These are phyloP conservation scores for Ceratocystis lukuohia DNA, from an alignment of 2,329 filamentous ascomycete genomes.

Conservation along the genomic window DNA sequence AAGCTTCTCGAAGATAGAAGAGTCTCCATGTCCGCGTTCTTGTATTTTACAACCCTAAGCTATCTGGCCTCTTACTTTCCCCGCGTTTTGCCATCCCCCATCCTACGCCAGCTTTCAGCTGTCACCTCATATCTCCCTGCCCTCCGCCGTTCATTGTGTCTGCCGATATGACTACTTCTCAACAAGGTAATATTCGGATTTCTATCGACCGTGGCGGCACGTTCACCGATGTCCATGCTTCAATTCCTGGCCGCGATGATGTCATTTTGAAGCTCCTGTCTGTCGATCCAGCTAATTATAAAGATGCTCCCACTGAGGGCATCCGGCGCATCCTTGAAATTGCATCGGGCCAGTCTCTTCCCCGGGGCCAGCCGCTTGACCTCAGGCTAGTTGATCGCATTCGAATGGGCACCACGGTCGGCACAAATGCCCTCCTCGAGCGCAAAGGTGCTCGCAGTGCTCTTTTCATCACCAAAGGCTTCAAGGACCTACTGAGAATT, in stretches of 20 bases:
- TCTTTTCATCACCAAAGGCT: slow-evolving; percentile 75
- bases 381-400: slow-evolving; percentile 78
- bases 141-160: too few species aligned
- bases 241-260: slow-evolving; percentile 57
- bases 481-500: slow-evolving; percentile 76
- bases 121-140: too few species aligned
- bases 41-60: not conserved
- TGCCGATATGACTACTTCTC: not conserved
- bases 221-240: slow-evolving; percentile 86
- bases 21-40: not conserved
- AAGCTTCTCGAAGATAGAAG: not conserved
- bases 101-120: not conserved
- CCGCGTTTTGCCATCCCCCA: not conserved
- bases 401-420: slow-evolving; percentile 90
- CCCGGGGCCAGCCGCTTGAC: slow-evolving; percentile 65
- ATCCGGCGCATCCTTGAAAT: slow-evolving; percentile 74
- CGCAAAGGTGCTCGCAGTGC: slow-evolving; percentile 82
- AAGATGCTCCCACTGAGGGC: slow-evolving; percentile 80
- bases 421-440: slow-evolving; percentile 82
- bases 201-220: slow-evolving; percentile 74
- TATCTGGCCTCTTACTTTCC: not conserved
- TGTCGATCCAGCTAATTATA: slow-evolving; percentile 80
- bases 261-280: slow-evolving; percentile 79
- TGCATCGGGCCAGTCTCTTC: slow-evolving; percentile 62
- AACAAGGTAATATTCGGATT: slow-evolving; percentile 49